Percentiles rank a stretch among this genome's conserved stretches.
Evolutionary conservation across 768 basidiomycete genomes (phyloP).

Genomic region (Pulveroboletus sp.): DNA sequence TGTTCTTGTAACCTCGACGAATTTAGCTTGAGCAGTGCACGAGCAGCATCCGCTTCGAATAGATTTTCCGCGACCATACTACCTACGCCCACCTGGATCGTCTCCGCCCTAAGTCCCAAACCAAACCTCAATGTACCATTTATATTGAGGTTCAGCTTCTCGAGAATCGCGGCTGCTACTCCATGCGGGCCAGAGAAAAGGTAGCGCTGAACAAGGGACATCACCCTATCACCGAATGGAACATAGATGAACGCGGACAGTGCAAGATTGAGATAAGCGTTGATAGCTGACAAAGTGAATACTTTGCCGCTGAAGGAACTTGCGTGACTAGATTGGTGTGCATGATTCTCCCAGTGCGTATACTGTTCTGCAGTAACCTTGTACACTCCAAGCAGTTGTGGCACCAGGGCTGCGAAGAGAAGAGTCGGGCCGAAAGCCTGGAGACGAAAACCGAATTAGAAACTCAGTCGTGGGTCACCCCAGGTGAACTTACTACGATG

Average conservation of each 20-base stretch:
- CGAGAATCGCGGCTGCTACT: conserved; percentile 12
- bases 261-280: conserved; percentile 86
- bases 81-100: conserved; percentile 9
- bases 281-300: conserved; percentile 82
- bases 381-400: conserved; percentile 71
- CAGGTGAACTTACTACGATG: conserved; percentile 55
- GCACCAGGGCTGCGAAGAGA: conserved; percentile 76
- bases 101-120: conserved; percentile 15
- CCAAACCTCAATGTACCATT: conserved; percentile 29
- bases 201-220: conserved; percentile 45
- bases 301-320: conserved; percentile 85
- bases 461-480: background rate
- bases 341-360: conserved; percentile 90
- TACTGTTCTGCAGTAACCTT: conserved; percentile 61
- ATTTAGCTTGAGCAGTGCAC: conserved; percentile 55
- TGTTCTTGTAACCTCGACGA: conserved; percentile 76
- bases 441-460: background rate
- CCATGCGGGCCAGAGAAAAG: conserved; percentile 23
- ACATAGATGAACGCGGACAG: conserved; percentile 96
- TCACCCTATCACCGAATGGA: conserved; percentile 83
- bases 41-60: conserved; percentile 51
- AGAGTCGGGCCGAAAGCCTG: conserved; percentile 81
- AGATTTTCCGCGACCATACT: conserved; percentile 16
- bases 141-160: conserved; percentile 21
- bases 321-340: conserved; percentile 69